A percentile compares a stretch with the other conserved stretches of the same genome.
Evolutionary conservation across 345 rosid species (phyloP).

Genomic region (Mallotus nudiflorus): DNA sequence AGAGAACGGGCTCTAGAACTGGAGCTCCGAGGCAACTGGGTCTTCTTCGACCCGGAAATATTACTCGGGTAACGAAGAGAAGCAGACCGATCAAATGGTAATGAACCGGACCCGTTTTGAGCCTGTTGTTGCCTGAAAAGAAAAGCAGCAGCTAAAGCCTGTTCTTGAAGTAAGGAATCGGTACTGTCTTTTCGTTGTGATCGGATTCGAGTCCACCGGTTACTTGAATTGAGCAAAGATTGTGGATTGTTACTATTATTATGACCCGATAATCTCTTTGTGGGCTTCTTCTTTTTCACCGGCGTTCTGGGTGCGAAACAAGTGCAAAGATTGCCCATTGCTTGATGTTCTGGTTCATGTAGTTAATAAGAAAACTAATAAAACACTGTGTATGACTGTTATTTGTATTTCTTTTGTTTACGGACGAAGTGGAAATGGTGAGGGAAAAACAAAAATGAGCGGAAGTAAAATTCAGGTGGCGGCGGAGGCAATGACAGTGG

Average conservation of each 20-base stretch:
- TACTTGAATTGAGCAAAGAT: conserved; percentile 16
- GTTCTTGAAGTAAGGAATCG: conserved; percentile 64
- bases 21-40: conserved; percentile 81
- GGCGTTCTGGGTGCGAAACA: conserved; percentile 25
- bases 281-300: conserved; percentile 10
- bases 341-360: conserved; percentile 16
- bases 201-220: conserved; percentile 49
- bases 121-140: conserved; percentile 65
- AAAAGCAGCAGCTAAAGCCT: conserved; percentile 78
- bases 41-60: conserved; percentile 50
- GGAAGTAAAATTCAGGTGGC: neutral
- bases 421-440: neutral
- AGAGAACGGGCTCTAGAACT: conserved; percentile 85
- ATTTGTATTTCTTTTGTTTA: neutral
- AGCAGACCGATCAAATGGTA: conserved; percentile 75
- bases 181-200: conserved; percentile 57
- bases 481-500: neutral
- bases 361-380: neutral
- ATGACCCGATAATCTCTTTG: conserved; percentile 19
- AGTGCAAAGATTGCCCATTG: conserved; percentile 39
- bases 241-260: conserved; percentile 14
- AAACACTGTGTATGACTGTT: neutral
- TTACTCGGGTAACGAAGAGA: conserved; percentile 64
- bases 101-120: conserved; percentile 40
- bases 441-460: neutral